Percentiles rank a stretch among this genome's conserved stretches.
Conservation (phyloP, 2,329 filamentous ascomycete genomes). For the Camptophora hylomeconis region DNA sequence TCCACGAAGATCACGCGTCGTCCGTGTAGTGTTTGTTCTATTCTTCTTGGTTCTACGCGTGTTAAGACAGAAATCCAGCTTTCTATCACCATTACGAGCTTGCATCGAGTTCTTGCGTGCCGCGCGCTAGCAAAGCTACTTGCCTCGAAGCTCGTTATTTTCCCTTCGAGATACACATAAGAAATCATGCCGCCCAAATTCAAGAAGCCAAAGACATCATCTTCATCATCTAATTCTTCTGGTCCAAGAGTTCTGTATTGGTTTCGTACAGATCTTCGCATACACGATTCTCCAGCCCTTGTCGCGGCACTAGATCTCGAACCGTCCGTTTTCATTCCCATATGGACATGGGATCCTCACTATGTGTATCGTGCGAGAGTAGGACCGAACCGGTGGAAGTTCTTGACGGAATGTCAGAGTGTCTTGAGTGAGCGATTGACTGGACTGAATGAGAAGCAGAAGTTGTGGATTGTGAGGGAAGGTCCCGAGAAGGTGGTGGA, state of each 20-base stretch:
- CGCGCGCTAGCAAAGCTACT: too few species aligned
- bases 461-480: conserved; percentile 59
- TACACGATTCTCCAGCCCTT: conserved; percentile 65
- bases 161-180: too few species aligned
- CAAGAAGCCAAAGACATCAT: conserved; percentile 5
- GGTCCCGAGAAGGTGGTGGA: conserved; percentile 58
- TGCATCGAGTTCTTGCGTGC: too few species aligned
- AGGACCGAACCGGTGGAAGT: conserved; percentile 63
- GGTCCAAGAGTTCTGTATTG: conserved; percentile 54
- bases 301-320: conserved; percentile 58
- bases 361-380: conserved; percentile 63
- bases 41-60: too few species aligned
- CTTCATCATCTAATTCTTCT: conserved; percentile 15
- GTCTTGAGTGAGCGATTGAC: conserved; percentile 56
- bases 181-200: too few species aligned
- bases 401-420: conserved; percentile 57
- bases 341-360: conserved; percentile 72
- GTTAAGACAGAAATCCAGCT: too few species aligned
- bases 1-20: too few species aligned
- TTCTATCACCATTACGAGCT: too few species aligned
- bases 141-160: too few species aligned
- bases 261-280: conserved; percentile 65
- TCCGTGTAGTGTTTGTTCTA: too few species aligned
- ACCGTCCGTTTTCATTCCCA: conserved; percentile 55
- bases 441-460: conserved; percentile 56